Conservation (phyloP, 805 yeast species). For the Zygosaccharomyces lentus region DNA sequence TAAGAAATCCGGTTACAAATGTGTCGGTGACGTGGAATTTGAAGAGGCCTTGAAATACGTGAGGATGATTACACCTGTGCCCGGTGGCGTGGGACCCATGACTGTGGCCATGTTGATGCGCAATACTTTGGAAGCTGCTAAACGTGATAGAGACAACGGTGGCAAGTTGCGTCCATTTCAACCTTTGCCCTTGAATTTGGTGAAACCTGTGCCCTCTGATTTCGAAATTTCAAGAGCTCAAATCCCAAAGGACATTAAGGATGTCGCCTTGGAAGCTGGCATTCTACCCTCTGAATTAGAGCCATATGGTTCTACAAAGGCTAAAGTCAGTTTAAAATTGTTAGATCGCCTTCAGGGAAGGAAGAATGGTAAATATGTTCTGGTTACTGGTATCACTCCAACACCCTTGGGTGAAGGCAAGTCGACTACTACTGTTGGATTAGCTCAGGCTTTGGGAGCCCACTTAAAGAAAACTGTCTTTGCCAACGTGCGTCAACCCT, state of each 20-base stretch:
- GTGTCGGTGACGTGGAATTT: conserved; percentile 77
- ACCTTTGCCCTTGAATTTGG: conserved; percentile 54
- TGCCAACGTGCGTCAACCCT: conserved; percentile 83
- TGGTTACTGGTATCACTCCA: conserved; percentile 82
- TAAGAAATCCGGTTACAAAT: conserved; percentile 62
- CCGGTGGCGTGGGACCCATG: conserved; percentile 93
- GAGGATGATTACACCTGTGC: conserved; percentile 73
- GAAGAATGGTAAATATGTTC: conserved; percentile 63
- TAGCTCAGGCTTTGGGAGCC: conserved; percentile 77
- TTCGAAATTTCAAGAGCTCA: conserved; percentile 74
- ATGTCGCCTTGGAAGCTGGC: conserved; percentile 67
- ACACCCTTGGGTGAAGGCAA: conserved; percentile 86
- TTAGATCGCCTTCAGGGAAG: conserved; percentile 58
- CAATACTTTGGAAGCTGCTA: conserved; percentile 67
- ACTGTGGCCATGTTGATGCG: conserved; percentile 78
- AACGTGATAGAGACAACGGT: conserved; percentile 37
- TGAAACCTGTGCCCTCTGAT: conserved; percentile 75
- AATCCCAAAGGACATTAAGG: conserved; percentile 62
- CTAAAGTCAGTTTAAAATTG: conserved; percentile 63
- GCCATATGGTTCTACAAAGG: conserved; percentile 71
- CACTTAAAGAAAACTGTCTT: conserved; percentile 63
- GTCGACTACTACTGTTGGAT: conserved; percentile 78
- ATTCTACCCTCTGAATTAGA: conserved; percentile 65
- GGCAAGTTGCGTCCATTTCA: conserved; percentile 32
- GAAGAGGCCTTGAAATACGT: conserved; percentile 42